Evolutionary conservation across 164 flowering plant species (phyloP), one percentile per base, ranked within the genome.

Genomic region (Kingdonia uniflora): DNA sequence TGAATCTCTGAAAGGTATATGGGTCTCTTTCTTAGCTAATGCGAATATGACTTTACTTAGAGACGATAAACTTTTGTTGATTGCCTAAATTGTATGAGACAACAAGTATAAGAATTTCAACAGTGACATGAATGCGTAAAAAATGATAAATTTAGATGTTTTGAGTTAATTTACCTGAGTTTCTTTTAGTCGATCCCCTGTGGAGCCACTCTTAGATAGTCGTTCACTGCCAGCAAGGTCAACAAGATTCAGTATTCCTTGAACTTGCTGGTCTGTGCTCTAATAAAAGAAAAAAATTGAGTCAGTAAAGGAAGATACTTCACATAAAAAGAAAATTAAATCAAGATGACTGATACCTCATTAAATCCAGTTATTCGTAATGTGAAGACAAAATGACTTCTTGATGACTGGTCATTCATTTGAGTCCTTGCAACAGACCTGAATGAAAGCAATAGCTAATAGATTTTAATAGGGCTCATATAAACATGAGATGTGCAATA

Each of bases 161-260:
- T 53, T 26, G 3, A 56, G 11, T 5, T 25, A 0, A 60, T 43
- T 29, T 73, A 92, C 99, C 70, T 89, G 96, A 50, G 99, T 87
- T 76, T 94, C 99, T 68, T 69, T 85, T 52, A 89, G 65, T 7
- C 95, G 80, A 21, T 89, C 97, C 19, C 97, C 99, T 13, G 95
- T 87, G 43, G 97, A 76, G 10, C 97, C 97, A 68, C 99, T 94
- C 67, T 81, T 89, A 1, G 99, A 94, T 37, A 94, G 80, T n/a
- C 99, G 92, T 61, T 94, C 99, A 59, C 99, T 94, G 3, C 99
- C 99, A 38, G 99, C 99, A 58, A 94, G 90, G 62, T 94, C 99
- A 55, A 94, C 83, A 11, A 94, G 88, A 65, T 94, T 94, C 52
- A 94, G 61, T 6, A 89, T 77, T 20, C 99, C 97, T 64, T 87